Evolutionary conservation across 2,329 filamentous ascomycete genomes (phyloP).

Genomic region (Nemania abortiva): DNA sequence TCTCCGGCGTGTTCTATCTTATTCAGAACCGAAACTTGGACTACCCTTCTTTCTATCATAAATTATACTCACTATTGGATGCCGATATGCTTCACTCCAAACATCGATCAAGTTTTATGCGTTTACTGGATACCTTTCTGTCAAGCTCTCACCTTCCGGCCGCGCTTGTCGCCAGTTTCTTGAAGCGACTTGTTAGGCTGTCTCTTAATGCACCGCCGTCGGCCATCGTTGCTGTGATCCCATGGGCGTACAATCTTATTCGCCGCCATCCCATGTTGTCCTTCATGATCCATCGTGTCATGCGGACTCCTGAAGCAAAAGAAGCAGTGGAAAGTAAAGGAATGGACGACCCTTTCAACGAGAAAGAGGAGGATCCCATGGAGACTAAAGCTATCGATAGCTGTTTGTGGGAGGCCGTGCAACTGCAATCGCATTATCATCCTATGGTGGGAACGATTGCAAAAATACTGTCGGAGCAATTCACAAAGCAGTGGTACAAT

Average conservation of each 20-base stretch:
- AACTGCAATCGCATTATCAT: constrained; percentile 92
- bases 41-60: constrained; percentile 93
- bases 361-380: constrained; percentile 83
- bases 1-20: constrained; percentile 94
- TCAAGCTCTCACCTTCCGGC: constrained; percentile 92
- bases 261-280: constrained; percentile 90
- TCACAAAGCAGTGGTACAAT: constrained; percentile 94
- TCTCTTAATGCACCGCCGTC: constrained; percentile 89
- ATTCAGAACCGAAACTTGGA: constrained; percentile 95
- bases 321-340: constrained; percentile 71
- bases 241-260: constrained; percentile 95
- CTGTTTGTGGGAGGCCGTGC: constrained; percentile 93
- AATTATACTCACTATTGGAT: constrained; percentile 93
- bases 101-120: constrained; percentile 92
- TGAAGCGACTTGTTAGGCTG: constrained; percentile 90
- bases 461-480: constrained; percentile 95
- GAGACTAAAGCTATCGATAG: constrained; percentile 89
- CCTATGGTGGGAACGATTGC: constrained; percentile 95
- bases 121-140: constrained; percentile 90
- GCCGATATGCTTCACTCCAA: constrained; percentile 90
- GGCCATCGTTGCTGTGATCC: constrained; percentile 88
- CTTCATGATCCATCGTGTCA: constrained; percentile 92
- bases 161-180: constrained; percentile 90
- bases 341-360: constrained; percentile 79
- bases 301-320: constrained; percentile 68